Conservation (phyloP, 345 rosid species). For the Geranium brycei region DNA sequence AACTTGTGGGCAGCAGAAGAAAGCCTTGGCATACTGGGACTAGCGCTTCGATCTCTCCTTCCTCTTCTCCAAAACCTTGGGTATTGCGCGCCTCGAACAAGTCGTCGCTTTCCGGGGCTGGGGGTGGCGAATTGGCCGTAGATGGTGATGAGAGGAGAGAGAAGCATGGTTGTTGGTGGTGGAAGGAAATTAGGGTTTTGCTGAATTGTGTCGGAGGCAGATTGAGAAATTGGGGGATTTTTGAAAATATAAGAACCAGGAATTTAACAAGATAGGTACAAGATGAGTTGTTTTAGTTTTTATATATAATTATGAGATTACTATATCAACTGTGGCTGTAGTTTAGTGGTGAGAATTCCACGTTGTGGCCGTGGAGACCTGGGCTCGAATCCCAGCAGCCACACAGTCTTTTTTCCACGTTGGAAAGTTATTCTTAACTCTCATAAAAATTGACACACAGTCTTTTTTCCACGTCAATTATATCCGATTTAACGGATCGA, state of each 20-base stretch:
- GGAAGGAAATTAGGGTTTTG: neutral
- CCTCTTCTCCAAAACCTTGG: no score
- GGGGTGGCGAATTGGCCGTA: constrained; percentile 41
- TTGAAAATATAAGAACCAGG: no score
- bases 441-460: no score
- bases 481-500: no score
- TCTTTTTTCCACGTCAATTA: no score
- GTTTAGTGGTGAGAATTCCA: constrained; percentile 78
- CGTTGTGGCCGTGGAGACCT: constrained; percentile 91
- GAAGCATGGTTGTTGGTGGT: neutral
- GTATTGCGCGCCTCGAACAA: constrained; percentile 85
- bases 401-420: constrained; percentile 12
- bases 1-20: constrained; percentile 99
- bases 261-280: no score
- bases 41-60: constrained; percentile 82
- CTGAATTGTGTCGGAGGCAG: no score
- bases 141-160: constrained; percentile 43
- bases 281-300: neutral
- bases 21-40: constrained; percentile 62
- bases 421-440: no score
- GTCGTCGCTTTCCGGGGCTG: constrained; percentile 16
- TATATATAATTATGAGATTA: neutral
- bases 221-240: no score
- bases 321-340: constrained; percentile 35
- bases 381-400: constrained; percentile 94